phyloP scores from a whole-genome alignment of 768 basidiomycete species.

The Megacollybia marginata region DNA sequence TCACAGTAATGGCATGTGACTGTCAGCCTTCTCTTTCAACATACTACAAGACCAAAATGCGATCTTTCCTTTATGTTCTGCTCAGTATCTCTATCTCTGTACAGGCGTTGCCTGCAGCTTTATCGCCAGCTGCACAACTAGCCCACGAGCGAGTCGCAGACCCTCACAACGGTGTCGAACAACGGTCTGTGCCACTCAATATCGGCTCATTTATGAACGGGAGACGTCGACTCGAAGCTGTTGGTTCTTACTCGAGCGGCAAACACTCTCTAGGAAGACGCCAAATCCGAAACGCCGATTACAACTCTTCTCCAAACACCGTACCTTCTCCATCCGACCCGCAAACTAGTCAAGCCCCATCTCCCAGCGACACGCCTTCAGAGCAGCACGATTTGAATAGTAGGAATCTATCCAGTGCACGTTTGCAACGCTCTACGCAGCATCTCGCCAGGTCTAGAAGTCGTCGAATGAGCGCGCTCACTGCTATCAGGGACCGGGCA shows the following conservation, averaged over 20 bases:
- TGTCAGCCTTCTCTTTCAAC: background rate
- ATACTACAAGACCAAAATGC: background rate
- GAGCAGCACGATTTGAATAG: no score
- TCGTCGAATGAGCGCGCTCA: no score
- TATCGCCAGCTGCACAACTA: background rate
- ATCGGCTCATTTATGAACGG: no score
- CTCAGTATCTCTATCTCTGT: background rate
- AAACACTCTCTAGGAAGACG: background rate
- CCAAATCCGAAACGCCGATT: background rate
- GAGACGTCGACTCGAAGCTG: no score
- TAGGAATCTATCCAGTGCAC: no score
- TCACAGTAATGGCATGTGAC: background rate
- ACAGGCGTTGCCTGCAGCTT: background rate
- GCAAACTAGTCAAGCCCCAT: no score
- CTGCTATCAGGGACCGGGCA: no score
- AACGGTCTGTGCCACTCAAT: no score
- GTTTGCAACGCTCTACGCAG: no score
- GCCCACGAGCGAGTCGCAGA: background rate
- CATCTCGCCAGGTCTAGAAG: no score
- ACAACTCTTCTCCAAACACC: background rate
- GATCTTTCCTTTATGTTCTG: background rate
- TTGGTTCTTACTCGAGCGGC: background rate
- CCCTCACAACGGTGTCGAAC: background rate
- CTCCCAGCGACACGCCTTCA: no score
- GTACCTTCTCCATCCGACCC: background rate